Percentiles rank a stretch among this genome's conserved stretches.
These are phyloP conservation scores for Xylariaceae sp. DNA, from an alignment of 2,329 filamentous ascomycete genomes.

Conservation along the genomic window DNA sequence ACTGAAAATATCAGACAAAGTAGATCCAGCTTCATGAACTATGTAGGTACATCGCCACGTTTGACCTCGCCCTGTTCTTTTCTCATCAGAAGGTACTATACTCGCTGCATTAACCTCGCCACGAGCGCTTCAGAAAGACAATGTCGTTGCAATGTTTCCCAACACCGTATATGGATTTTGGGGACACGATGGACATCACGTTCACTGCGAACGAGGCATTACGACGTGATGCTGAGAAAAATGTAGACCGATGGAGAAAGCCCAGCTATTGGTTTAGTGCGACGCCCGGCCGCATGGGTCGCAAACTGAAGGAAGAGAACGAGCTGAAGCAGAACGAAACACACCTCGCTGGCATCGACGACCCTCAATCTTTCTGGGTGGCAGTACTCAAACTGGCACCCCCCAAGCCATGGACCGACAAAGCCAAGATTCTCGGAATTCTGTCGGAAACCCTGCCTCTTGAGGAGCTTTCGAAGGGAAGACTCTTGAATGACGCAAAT, in stretches of 20 bases:
- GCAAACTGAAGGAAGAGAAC: background rate
- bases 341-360: background rate
- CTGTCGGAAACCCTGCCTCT: background rate
- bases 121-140: too few relatives aligned
- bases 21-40: too few relatives aligned
- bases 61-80: too few relatives aligned
- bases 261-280: background rate
- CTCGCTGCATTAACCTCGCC: too few relatives aligned
- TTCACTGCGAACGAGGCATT: background rate
- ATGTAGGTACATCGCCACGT: too few relatives aligned
- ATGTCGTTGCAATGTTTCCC: background rate
- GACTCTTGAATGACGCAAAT: background rate
- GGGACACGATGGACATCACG: background rate
- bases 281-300: background rate
- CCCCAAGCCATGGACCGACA: background rate
- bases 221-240: background rate
- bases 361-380: background rate
- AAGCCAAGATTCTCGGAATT: background rate
- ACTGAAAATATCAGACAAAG: too few relatives aligned
- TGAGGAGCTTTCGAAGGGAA: background rate
- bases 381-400: background rate
- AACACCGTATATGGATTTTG: background rate
- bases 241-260: background rate
- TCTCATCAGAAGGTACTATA: too few relatives aligned
- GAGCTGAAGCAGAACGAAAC: background rate